These are phyloP conservation scores for Crotalaria pallida DNA, from an alignment of 306 rosid species.

Conservation along the genomic window DNA sequence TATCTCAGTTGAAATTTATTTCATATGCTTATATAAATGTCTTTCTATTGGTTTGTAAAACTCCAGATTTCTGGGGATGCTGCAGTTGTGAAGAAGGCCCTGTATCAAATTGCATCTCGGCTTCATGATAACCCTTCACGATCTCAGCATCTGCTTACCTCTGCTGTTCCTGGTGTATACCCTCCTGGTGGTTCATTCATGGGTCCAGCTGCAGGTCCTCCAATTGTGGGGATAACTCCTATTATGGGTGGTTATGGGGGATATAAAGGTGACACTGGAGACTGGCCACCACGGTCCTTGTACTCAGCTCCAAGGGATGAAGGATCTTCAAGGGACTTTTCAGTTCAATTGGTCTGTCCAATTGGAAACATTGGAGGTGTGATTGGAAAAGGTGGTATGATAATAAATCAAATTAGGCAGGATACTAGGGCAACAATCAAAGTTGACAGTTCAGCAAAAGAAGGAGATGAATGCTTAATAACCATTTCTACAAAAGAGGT, in stretches of 20 bases:
- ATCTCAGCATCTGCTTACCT: conserved; percentile 80
- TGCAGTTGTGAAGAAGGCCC: conserved; percentile 71
- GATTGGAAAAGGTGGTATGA: conserved; percentile 92
- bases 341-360: conserved; percentile 82
- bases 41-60: conserved; percentile 22
- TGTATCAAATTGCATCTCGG: conserved; percentile 73
- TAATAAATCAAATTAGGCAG: conserved; percentile 95
- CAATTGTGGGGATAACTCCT: conserved; percentile 80
- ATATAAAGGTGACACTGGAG: conserved; percentile 81
- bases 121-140: conserved; percentile 94
- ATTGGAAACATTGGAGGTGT: conserved; percentile 90
- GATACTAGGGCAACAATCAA: conserved; percentile 87
- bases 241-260: conserved; percentile 78
- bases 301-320: conserved; percentile 94
- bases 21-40: neutral
- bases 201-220: conserved; percentile 72
- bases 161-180: conserved; percentile 50
- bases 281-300: conserved; percentile 80
- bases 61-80: conserved; percentile 84
- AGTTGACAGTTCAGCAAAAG: conserved; percentile 88
- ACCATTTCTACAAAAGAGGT: conserved; percentile 89
- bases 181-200: conserved; percentile 61
- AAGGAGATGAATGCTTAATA: conserved; percentile 84
- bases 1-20: neutral
- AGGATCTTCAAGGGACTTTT: conserved; percentile 72